A percentile compares a stretch with the other conserved stretches of the same genome.
Evolutionary conservation across 2,329 filamentous ascomycete genomes (phyloP).

Genomic region (Diaporthe capsici): DNA sequence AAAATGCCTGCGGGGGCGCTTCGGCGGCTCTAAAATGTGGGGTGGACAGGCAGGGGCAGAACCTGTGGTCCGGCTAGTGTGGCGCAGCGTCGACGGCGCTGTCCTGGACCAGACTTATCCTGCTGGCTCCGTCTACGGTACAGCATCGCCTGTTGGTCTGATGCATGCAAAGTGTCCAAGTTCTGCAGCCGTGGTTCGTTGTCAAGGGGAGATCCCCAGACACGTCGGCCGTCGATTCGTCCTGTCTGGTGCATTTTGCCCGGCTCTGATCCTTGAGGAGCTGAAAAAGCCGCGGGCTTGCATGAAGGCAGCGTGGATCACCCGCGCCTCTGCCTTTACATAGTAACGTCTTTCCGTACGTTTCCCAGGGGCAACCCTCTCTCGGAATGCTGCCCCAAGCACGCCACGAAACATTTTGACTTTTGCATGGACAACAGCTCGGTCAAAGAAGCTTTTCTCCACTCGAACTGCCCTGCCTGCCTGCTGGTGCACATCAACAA

Average conservation of each 20-base stretch:
- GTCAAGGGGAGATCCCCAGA: slow-evolving; percentile 2
- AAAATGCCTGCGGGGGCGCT: slow-evolving; percentile 36
- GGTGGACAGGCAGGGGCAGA: slow-evolving; percentile 23
- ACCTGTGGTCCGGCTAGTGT: slow-evolving; percentile 26
- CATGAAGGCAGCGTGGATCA: slow-evolving; percentile 40
- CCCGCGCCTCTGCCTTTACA: slow-evolving; percentile 20
- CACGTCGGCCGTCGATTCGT: slow-evolving; percentile 23
- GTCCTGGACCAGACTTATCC: slow-evolving; percentile 12
- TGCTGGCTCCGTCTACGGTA: not conserved
- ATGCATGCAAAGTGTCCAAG: slow-evolving; percentile 16
- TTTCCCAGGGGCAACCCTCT: slow-evolving; percentile 38
- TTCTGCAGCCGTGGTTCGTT: slow-evolving; percentile 11
- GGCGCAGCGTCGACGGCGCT: slow-evolving; percentile 35
- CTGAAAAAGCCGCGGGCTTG: slow-evolving; percentile 39
- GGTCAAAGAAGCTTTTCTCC: slow-evolving; percentile 35
- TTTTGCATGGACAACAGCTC: slow-evolving; percentile 25
- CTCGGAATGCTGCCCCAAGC: slow-evolving; percentile 23
- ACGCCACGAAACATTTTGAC: slow-evolving; percentile 36
- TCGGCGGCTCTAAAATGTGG: slow-evolving; percentile 42
- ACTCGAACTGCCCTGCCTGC: slow-evolving; percentile 8
- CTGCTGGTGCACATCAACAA: slow-evolving; percentile 1
- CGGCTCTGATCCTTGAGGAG: slow-evolving; percentile 40
- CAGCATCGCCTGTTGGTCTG: not conserved
- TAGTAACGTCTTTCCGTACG: slow-evolving; percentile 6
- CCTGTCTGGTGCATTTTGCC: slow-evolving; percentile 19